Evolutionary conservation across 192 early-diverging fungal species (phyloP), one percentile per base, ranked within the genome.

Genomic region (Chytriomyces hyalinus): DNA sequence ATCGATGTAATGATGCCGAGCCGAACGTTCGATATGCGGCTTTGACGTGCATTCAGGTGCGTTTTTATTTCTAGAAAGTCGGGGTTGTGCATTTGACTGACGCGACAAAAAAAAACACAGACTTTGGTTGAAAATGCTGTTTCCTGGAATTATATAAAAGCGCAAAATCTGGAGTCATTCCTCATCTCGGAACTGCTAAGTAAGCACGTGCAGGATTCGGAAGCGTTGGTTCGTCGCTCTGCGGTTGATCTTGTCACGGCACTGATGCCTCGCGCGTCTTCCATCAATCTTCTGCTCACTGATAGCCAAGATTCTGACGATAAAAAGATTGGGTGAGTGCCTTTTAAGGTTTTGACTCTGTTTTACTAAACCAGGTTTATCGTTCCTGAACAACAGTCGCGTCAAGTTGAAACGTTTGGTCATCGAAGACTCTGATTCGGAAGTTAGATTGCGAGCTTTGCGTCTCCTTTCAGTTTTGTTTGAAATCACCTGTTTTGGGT

Each of bases 221-320:
- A 75, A 66, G 61, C 73, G 13, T 44, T 75, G 15, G 73, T 66
- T 65, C 73, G 73, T 15, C 20, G 61, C 17, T 47, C 26, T 13
- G 64, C 48, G n/a, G 11, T 75, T 11, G 73, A 65, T 20, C 22
- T 75, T 6, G 45, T 75, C 9, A n/a, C 11, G 17, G 28, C 72
- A 13, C 36, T 36, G 36, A 36, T 36, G 36, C 36, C 36, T 36
- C 36, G 36, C 36, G 36, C 36, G 4, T 36, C 36, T 36, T 36
- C 36, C 4, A 4, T 36, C 36, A 36, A 36, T 36, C 36, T 36
- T 36, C 36, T 36, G 36, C 36, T 36, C 36, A 36, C 0, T 4
- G 36, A 36, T 36, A 36, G 4, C 36, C 36, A 36, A 36, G 36
- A 36, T 2, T 36, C 36, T 36, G 36, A 36, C 36, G 36, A 36